A percentile compares a stretch with the other conserved stretches of the same genome.
phyloP scores from a whole-genome alignment of 192 early-diverging fungal genomes.

The Pilobolus umbonatus region DNA sequence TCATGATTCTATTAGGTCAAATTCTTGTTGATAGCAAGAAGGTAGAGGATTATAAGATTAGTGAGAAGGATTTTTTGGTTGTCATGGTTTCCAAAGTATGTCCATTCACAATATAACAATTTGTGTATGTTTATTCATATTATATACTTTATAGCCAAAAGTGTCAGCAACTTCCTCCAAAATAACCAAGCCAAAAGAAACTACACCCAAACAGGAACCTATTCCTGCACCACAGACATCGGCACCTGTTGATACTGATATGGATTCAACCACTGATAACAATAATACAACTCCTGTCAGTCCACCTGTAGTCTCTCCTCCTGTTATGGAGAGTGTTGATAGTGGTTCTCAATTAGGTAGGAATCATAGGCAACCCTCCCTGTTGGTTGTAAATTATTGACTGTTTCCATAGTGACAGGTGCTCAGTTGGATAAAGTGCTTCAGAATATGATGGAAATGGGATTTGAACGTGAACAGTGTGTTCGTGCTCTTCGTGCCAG shows the following conservation, averaged over 20 bases:
- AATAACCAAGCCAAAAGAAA: constrained; percentile 20
- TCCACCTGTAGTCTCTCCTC: constrained; percentile 23
- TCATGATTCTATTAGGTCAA: constrained; percentile 59
- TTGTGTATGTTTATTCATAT: background rate
- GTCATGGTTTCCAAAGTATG: constrained; percentile 89
- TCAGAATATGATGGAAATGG: constrained; percentile 91
- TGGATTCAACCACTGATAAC: no score
- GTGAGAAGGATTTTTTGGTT: constrained; percentile 92
- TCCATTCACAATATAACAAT: background rate
- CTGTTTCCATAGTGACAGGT: constrained; percentile 61
- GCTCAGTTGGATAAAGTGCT: constrained; percentile 76
- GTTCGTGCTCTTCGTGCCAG: constrained; percentile 90
- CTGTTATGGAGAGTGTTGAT: background rate
- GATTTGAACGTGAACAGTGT: constrained; percentile 83
- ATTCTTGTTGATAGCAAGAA: constrained; percentile 77
- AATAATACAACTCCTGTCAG: constrained; percentile 33
- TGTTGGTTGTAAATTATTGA: no score
- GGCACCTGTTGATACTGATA: constrained; percentile 40
- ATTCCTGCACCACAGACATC: constrained; percentile 33
- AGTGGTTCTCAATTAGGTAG: constrained; percentile 22
- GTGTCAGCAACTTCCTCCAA: constrained; percentile 30
- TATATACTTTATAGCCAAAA: constrained; percentile 37
- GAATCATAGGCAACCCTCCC: background rate
- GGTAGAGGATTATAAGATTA: constrained; percentile 69
- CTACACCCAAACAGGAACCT: constrained; percentile 30